phyloP scores from a whole-genome alignment of 2,329 filamentous ascomycete species.

The Decorospora gaudefroyi region DNA sequence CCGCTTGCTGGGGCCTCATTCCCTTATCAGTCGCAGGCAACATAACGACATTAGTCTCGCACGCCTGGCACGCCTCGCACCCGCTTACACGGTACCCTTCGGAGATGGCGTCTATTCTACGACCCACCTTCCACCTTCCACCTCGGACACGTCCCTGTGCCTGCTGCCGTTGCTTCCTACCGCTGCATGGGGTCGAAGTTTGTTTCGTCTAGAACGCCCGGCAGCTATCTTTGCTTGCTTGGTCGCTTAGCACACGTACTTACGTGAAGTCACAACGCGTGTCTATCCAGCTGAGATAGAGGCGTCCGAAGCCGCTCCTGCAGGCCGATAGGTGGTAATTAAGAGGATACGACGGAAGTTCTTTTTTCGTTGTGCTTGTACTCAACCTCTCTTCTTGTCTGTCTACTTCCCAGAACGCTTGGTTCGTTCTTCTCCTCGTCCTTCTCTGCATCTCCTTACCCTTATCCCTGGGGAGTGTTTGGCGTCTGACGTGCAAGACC shows the following conservation, averaged over 20 bases:
- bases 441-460: not conserved
- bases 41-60: conserved; percentile 11
- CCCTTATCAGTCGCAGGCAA: conserved; percentile 18
- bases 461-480: conserved; percentile 6
- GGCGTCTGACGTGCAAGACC: not conserved
- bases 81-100: conserved; percentile 11
- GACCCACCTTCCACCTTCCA: too few species aligned
- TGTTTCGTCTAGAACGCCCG: too few species aligned
- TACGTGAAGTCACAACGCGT: conserved; percentile 14
- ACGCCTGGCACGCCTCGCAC: conserved; percentile 5
- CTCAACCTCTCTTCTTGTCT: too few species aligned
- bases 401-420: too few species aligned
- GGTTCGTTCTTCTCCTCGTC: too few species aligned
- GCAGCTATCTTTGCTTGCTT: conserved; percentile 9
- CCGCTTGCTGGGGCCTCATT: not conserved
- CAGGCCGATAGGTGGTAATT: not conserved
- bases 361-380: too few species aligned
- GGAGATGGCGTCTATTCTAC: conserved; percentile 6
- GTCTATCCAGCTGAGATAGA: conserved; percentile 17
- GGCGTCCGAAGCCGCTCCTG: conserved; percentile 4
- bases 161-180: not conserved
- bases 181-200: not conserved
- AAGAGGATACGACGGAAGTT: not conserved
- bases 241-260: conserved; percentile 22
- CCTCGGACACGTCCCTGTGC: not conserved